phyloP scores from a whole-genome alignment of 2,329 filamentous ascomycete genomes.

The Fusarium sp. region DNA sequence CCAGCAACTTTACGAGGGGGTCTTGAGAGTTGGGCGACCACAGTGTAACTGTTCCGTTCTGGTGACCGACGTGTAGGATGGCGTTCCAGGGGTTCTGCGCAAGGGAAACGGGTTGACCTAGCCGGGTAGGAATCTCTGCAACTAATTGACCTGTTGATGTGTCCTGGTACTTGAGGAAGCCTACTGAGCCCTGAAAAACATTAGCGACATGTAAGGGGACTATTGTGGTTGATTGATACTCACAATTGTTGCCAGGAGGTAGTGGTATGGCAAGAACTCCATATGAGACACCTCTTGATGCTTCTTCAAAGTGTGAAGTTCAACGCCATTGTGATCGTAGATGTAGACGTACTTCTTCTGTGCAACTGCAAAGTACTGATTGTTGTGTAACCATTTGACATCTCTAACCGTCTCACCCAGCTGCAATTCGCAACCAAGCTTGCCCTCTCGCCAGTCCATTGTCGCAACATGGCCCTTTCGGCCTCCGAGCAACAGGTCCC shows the following conservation, averaged over 20 bases:
- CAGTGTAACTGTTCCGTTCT: conserved; percentile 92
- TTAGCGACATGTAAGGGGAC: conserved; percentile 7
- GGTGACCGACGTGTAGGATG: conserved; percentile 90
- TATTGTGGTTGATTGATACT: conserved; percentile 52
- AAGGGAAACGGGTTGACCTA: conserved; percentile 86
- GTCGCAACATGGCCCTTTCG: conserved; percentile 95
- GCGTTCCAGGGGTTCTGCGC: conserved; percentile 93
- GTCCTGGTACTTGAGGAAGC: conserved; percentile 93
- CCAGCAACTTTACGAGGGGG: conserved; percentile 89
- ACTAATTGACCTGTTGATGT: conserved; percentile 93
- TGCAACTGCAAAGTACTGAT: conserved; percentile 92
- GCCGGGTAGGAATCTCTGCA: conserved; percentile 84
- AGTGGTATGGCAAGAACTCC: conserved; percentile 97
- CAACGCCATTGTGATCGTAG: conserved; percentile 90
- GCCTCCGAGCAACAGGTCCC: conserved; percentile 86
- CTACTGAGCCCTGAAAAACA: conserved; percentile 74
- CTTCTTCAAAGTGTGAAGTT: conserved; percentile 90
- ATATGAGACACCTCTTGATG: conserved; percentile 93
- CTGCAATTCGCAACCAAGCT: conserved; percentile 90
- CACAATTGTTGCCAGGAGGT: conserved; percentile 87
- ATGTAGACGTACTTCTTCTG: conserved; percentile 98
- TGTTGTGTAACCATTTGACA: conserved; percentile 92
- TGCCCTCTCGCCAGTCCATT: conserved; percentile 96
- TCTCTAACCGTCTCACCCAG: conserved; percentile 91
- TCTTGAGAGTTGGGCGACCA: conserved; percentile 95